Percentiles rank a stretch among this genome's conserved stretches.
Conservation (phyloP, 2,329 filamentous ascomycete genomes). For the Apiospora malaysiana region DNA sequence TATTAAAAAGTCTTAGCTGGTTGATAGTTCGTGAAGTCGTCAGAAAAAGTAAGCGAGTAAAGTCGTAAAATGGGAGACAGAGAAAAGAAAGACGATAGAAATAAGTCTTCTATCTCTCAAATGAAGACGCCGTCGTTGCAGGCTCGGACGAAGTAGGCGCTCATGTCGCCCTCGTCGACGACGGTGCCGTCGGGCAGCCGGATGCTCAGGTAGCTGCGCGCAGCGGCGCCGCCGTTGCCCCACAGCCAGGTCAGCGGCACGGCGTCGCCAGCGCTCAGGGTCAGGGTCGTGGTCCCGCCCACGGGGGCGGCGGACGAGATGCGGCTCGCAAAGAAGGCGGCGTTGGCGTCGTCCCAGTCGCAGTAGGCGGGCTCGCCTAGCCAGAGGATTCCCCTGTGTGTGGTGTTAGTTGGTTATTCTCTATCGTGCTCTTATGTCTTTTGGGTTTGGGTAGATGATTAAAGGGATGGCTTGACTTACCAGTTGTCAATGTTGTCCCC, state of each 20-base stretch:
- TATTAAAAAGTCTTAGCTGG: neutral
- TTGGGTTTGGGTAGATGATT: neutral
- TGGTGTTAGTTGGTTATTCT: neutral
- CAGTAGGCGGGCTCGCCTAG: constrained; percentile 25
- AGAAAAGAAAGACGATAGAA: too few species aligned
- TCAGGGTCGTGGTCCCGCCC: constrained; percentile 20
- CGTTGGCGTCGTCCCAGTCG: constrained; percentile 28
- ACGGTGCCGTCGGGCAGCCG: constrained; percentile 22
- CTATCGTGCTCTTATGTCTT: neutral
- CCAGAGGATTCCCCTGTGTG: constrained; percentile 26
- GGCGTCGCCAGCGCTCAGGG: constrained; percentile 27
- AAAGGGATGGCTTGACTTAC: neutral
- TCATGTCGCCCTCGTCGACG: constrained; percentile 20
- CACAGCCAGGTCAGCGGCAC: constrained; percentile 28
- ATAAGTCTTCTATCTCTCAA: too few species aligned
- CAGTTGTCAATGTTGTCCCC: constrained; percentile 27
- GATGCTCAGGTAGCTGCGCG: constrained; percentile 25
- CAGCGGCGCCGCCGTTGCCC: constrained; percentile 27
- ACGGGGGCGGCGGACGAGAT: constrained; percentile 37
- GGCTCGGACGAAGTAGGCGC: constrained; percentile 25
- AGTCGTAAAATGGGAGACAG: neutral
- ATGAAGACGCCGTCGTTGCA: constrained; percentile 25
- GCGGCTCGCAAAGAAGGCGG: constrained; percentile 26
- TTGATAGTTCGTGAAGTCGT: neutral
- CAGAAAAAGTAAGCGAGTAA: neutral